Base-by-base conservation (phyloP, 2,329 filamentous ascomycete genomes). In the Trichoderma sp. region DNA sequence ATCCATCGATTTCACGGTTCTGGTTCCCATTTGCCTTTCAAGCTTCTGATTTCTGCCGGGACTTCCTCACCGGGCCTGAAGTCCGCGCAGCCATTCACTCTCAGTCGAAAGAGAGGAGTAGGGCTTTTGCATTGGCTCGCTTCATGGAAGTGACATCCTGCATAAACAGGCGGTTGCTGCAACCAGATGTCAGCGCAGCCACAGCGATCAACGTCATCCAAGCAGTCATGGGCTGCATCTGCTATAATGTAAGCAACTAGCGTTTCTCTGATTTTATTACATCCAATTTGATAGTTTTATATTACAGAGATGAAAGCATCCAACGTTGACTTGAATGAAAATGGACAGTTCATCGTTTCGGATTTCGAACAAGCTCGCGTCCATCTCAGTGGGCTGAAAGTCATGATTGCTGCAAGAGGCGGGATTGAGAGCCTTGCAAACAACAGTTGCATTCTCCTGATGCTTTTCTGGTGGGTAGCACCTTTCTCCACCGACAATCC, bases 21-120 rank as follows among this genome's bases (percentile, higher is more conserved):
- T 68, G 66, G 66, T 68, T 68, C 34, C 66, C 66, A 2, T 68
- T 60, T 24, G 66, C 66, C 18, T 68, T 68, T 18, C 39, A 59
- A 28, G 18, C 49, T 24, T 14, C 66, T 18, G 49, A 43, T 5
- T 68, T 68, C 32, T 68, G 66, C 24, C 66, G 58, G 18, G 26
- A 46, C 16, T 51, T 54, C 24, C 66, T 68, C 24, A 68, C 66
- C 11, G 56, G 56, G 1, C 66, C 66, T 11, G 66, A 68, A 46
- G 43, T 68, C 32, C 66, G 66, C 28, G 49, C 56, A 11, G 66
- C 66, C 8, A 32, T 68, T 7, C 56, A 43, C 58, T 61, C 66
- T 2, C 66, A 68, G 8, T 30, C 66, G 14, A 52, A 6, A 34
- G 56, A 68, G 26, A 55, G 46, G 43, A 68, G 32, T 34, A 55